Evolutionary conservation across 768 basidiomycete genomes (phyloP).

Genomic region (Russula griseocarnosa): DNA sequence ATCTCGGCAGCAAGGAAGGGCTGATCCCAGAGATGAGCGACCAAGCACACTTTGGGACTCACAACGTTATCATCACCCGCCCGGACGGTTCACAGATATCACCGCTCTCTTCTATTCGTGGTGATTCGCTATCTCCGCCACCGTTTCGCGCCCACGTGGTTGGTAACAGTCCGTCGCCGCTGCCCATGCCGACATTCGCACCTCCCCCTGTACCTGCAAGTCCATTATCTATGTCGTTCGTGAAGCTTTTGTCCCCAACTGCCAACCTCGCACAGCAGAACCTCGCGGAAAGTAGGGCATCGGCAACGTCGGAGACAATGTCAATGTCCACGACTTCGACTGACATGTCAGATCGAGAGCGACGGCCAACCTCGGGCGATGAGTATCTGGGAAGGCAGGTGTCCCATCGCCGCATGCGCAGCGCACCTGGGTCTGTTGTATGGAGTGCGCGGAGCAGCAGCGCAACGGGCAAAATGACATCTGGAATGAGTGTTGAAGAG

Average conservation of each 20-base stretch:
- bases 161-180: background rate
- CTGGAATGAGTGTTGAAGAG: constrained; percentile 20
- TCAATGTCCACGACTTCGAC: constrained; percentile 23
- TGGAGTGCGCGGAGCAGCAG: constrained; percentile 25
- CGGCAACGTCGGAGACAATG: constrained; percentile 23
- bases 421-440: constrained; percentile 25
- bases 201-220: constrained; percentile 18
- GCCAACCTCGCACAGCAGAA: constrained; percentile 27
- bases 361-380: constrained; percentile 12
- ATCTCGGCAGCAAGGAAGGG: constrained; percentile 21
- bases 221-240: constrained; percentile 18
- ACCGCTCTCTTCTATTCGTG: constrained; percentile 8
- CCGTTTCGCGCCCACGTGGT: background rate
- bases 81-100: constrained; percentile 27
- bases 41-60: constrained; percentile 16
- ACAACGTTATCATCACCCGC: constrained; percentile 24
- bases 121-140: constrained; percentile 14
- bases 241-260: constrained; percentile 26
- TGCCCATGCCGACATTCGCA: constrained; percentile 27
- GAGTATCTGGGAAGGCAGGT: constrained; percentile 13
- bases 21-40: constrained; percentile 18
- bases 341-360: constrained; percentile 15
- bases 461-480: constrained; percentile 18
- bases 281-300: constrained; percentile 19
- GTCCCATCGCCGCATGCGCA: constrained; percentile 27